Base-by-base conservation (phyloP, 345 rosid genomes). In the Balakata baccata region DNA sequence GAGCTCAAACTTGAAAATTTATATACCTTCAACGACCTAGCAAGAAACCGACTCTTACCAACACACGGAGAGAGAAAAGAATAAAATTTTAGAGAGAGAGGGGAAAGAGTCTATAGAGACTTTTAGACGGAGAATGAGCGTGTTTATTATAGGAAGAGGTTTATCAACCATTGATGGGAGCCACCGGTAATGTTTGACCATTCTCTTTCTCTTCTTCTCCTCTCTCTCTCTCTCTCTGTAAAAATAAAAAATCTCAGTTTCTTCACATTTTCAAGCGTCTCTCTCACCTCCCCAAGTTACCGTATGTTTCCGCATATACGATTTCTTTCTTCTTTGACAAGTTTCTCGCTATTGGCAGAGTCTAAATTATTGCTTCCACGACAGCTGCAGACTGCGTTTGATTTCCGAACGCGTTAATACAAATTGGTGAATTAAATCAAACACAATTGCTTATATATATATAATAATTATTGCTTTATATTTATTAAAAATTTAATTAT, bases 151-250 rank as follows among this genome's bases (percentile, higher is more conserved):
- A 64, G 51, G 70, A 75, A 61, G 57, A 59, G 80, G 82, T 80
- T 84, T 78, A 84, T 87, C 86, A 80, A 84, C 83, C 86, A 85
- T 87, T 87, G 94, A 89, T 89, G 78, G 78, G 79, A 74, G 80
- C 85, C 81, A 79, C 64, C 80, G 65, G 84, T 78, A 47, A 79
- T 52, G 70, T 77, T 77, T 81, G 86, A 86, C 90, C 78, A 68
- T 82, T 85, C 85, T 80, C 71, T 49, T 58, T 25, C 51, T 54
- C 56, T 66, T 64, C 78, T 59, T 1, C 56, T 7, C 22, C 62
- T 61, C 71, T 13, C 52, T 9, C 23, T 11, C 23, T 11, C 51
- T 17, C 34, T 53, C 64, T 29, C 75, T 16, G 60, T 53, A 70
- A 64, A 70, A 53, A 57, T 12, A 11, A 66, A 47, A 45, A 63